A percentile compares a stretch with the other conserved stretches of the same genome.
Evolutionary conservation across 1,284 basidiomycete species (phyloP).

Genomic region (Inonotus hispidus): DNA sequence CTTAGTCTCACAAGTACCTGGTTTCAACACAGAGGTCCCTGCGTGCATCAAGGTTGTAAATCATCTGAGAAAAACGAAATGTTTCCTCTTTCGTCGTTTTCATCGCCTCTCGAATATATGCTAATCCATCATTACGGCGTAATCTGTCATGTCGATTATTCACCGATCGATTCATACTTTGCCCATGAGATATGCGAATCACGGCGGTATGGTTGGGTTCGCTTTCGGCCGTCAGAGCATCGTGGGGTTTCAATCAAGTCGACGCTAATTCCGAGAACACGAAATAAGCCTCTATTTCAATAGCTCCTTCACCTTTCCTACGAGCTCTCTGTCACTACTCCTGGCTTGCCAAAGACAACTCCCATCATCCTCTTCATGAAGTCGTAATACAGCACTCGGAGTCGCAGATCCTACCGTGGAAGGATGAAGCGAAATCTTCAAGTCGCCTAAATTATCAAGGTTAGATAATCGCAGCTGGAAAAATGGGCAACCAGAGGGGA

Average conservation of each 20-base stretch:
- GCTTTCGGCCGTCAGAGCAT: too few relatives aligned
- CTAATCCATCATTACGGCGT: too few relatives aligned
- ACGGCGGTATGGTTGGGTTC: too few relatives aligned
- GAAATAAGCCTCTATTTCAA: background rate
- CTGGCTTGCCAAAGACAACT: slow-evolving; percentile 69
- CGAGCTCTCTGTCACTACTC: slow-evolving; percentile 35
- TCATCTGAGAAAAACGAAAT: too few relatives aligned
- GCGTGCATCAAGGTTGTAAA: too few relatives aligned
- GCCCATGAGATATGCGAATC: background rate
- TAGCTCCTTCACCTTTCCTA: slow-evolving; percentile 2
- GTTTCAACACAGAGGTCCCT: too few relatives aligned
- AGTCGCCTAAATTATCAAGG: slow-evolving; percentile 42
- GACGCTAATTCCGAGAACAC: background rate
- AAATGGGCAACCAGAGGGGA: slow-evolving; percentile 8
- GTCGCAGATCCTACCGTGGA: slow-evolving; percentile 13
- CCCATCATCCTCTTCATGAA: slow-evolving; percentile 61
- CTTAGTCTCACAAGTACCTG: too few relatives aligned
- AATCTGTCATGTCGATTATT: background rate
- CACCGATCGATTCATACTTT: background rate
- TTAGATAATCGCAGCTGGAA: background rate
- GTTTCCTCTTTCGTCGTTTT: too few relatives aligned
- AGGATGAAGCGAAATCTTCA: slow-evolving; percentile 48
- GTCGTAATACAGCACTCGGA: slow-evolving; percentile 41
- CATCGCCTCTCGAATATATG: too few relatives aligned
- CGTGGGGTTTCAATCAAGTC: too few relatives aligned